phyloP scores from a whole-genome alignment of 257 asterid species.

The Fraxinus cuspidata region DNA sequence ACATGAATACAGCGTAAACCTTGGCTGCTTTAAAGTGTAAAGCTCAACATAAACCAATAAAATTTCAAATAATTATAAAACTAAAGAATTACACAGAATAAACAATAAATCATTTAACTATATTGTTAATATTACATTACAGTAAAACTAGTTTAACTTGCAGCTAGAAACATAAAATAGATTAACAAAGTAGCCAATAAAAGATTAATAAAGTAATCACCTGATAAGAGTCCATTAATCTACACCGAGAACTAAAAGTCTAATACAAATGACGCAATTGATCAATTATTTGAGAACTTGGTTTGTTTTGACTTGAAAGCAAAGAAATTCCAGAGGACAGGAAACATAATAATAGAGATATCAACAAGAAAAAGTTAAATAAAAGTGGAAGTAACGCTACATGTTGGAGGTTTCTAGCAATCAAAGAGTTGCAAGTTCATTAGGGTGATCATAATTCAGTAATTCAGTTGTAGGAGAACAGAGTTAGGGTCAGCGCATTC shows the following conservation, averaged over 20 bases:
- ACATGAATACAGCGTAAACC: slow-evolving; percentile 28
- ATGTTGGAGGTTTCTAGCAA: background rate
- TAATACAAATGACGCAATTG: background rate
- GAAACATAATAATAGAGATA: background rate
- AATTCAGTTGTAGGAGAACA: background rate
- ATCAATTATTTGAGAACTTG: background rate
- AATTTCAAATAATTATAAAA: background rate
- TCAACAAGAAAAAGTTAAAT: background rate
- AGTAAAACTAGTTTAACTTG: background rate
- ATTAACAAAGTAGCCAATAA: background rate
- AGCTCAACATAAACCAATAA: background rate
- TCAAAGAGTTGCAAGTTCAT: background rate
- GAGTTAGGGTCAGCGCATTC: background rate
- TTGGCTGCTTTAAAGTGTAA: background rate
- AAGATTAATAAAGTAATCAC: background rate
- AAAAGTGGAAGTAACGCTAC: background rate
- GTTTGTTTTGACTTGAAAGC: background rate
- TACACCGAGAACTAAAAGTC: background rate
- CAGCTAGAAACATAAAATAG: background rate
- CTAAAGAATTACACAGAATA: background rate
- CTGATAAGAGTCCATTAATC: slow-evolving; percentile 1
- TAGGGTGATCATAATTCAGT: background rate
- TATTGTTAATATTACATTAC: background rate
- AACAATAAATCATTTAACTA: no score
- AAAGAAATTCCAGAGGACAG: background rate